Conservation (phyloP, 2,329 filamentous ascomycete species). For the Fusarium sp. region DNA sequence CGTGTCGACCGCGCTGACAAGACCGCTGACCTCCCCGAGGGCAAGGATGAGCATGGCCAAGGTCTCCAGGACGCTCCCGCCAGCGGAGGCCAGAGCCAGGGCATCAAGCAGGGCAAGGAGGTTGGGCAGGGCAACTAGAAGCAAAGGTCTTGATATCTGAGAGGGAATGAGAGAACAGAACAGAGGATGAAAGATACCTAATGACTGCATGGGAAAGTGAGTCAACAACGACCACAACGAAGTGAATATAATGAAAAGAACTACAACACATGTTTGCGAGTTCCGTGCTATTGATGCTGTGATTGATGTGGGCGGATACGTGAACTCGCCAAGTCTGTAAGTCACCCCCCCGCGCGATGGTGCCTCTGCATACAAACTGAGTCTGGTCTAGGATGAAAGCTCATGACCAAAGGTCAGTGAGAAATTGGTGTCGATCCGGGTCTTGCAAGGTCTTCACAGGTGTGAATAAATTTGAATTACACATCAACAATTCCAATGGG, state of each 20-base stretch:
- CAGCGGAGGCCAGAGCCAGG: conserved; percentile 55
- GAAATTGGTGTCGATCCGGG: not conserved
- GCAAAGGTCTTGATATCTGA: not conserved
- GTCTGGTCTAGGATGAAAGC: not conserved
- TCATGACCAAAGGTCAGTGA: not conserved
- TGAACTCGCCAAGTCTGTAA: not conserved
- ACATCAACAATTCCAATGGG: not conserved
- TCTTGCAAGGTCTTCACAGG: not conserved
- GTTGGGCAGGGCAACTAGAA: conserved; percentile 51
- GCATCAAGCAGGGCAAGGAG: conserved; percentile 50
- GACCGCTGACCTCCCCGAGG: conserved; percentile 57
- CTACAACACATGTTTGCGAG: not conserved
- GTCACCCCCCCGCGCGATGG: not conserved
- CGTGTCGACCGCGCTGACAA: conserved; percentile 59
- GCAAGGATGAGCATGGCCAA: conserved; percentile 52
- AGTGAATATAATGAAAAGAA: conserved; percentile 31
- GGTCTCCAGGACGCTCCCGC: conserved; percentile 51
- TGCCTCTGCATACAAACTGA: not conserved
- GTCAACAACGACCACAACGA: conserved; percentile 18
- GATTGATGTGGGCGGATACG: not conserved
- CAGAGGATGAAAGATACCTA: conserved; percentile 26
- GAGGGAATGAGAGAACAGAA: not conserved
- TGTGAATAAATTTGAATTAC: not conserved
- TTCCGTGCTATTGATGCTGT: not conserved
- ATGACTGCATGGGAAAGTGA: conserved; percentile 17